Base-by-base conservation (phyloP, 768 basidiomycete species). In the Leccinum fibrillosum region DNA sequence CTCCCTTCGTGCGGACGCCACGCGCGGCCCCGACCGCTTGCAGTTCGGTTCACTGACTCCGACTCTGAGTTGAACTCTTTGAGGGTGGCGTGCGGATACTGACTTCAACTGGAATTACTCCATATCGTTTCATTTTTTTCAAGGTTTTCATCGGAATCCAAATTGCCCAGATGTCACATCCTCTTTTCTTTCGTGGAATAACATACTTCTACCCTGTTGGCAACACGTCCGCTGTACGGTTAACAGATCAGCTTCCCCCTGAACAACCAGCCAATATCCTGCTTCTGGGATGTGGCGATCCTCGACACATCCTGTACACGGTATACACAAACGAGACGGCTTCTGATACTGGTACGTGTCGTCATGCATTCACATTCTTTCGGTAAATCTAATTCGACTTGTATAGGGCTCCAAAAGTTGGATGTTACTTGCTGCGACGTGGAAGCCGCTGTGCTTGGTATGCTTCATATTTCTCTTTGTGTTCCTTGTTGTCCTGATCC, bases 161-260 rank as follows among this genome's bases (percentile, higher is more conserved):
- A 47, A 17, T 42, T 25, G 9, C 17, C 47, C 48, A 66, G 56
- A 69, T 67, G 66, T 69, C 66, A 0, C 66, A 67, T 53, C 67
- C 66, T n/a, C 55, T 67, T 5, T 59, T 67, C 37, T 67, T 64
- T 49, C 67, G 53, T 23, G 66, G 66, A 28, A 9, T 80, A 3
- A 68, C 68, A 2, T 81, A 76, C 57, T 86, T 84, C 71, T 86
- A 85, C 66, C 79, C 84, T 2, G 71, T 84, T 13, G 85, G 86
- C 34, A 85, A 85, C 63, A 85, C 85, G 0, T 75, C 82, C 4
- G 78, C 86, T 5, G 69, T 80, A 4, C 79, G 72, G 48, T 69
- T 86, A 13, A 79, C 80, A 3, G 71, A 79, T 54, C 73, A 78
- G 42, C 65, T 86, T 5, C 68, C 80, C 56, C 77, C 78, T 1